These are phyloP conservation scores for Paramecium sexaurelia DNA, from an alignment of 73 alveolate species.

Conservation along the genomic window DNA sequence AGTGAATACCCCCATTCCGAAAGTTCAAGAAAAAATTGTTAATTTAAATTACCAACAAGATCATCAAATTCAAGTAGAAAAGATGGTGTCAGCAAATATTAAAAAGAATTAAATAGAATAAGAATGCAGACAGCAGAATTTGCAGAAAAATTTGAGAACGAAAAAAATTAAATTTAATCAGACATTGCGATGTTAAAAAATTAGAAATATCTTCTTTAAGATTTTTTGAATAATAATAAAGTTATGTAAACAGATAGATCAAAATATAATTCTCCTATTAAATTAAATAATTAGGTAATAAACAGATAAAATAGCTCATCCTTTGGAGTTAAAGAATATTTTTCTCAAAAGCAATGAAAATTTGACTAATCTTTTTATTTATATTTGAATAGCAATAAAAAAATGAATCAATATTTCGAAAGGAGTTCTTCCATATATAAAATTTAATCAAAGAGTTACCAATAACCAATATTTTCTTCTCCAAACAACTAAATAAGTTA, in stretches of 20 bases:
- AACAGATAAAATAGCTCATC: not conserved
- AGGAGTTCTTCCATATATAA: constrained; percentile 62
- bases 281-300: not conserved
- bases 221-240: not conserved
- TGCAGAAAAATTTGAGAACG: not conserved
- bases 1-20: not conserved
- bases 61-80: not conserved
- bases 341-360: not conserved
- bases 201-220: not conserved
- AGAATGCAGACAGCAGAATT: not conserved
- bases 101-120: not conserved
- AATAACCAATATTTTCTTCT: constrained; percentile 71
- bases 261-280: not conserved
- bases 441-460: constrained; percentile 71
- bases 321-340: not conserved
- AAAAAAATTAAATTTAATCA: not conserved
- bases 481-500: constrained; percentile 54
- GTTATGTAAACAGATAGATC: not conserved
- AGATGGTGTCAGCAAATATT: not conserved
- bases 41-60: not conserved
- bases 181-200: not conserved
- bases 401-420: not conserved
- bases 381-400: not conserved
- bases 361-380: no score
- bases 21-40: not conserved